Conservation (phyloP, 2,329 filamentous ascomycete genomes). For the Ascochyta clinopodiicola region DNA sequence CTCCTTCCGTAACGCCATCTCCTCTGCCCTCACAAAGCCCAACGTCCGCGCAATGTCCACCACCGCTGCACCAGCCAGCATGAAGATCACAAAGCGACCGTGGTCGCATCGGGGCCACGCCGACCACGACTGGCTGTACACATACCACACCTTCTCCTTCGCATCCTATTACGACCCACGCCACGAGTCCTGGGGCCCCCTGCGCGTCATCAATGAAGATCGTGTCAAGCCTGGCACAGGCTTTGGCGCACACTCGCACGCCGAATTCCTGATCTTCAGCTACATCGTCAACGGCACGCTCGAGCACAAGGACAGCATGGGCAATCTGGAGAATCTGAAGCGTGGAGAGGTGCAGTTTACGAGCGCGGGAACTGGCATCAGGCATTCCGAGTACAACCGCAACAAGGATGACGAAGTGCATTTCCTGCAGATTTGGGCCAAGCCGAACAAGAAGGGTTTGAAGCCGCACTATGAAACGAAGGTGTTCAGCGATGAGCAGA, state of each 20-base stretch:
- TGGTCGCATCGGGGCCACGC: conserved; percentile 76
- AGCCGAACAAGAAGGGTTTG: conserved; percentile 76
- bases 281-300: conserved; percentile 87
- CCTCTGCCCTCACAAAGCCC: conserved; percentile 42
- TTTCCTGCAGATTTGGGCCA: conserved; percentile 88
- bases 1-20: conserved; percentile 47
- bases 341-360: conserved; percentile 90
- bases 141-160: conserved; percentile 87
- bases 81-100: conserved; percentile 75
- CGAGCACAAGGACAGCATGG: conserved; percentile 86
- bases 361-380: conserved; percentile 79
- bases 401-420: conserved; percentile 74
- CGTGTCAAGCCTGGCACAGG: conserved; percentile 75
- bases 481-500: conserved; percentile 74
- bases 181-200: conserved; percentile 73
- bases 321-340: conserved; percentile 71
- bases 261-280: conserved; percentile 88
- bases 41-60: conserved; percentile 50
- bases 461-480: conserved; percentile 78
- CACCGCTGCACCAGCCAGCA: conserved; percentile 32
- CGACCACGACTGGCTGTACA: conserved; percentile 87
- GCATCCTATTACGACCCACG: conserved; percentile 72
- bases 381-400: conserved; percentile 85
- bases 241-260: conserved; percentile 85
- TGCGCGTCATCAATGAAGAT: conserved; percentile 89